Evolutionary conservation across 148 eudicot genomes (phyloP), one percentile per base, ranked within the genome.

Genomic region (Spergularia bocconei): DNA sequence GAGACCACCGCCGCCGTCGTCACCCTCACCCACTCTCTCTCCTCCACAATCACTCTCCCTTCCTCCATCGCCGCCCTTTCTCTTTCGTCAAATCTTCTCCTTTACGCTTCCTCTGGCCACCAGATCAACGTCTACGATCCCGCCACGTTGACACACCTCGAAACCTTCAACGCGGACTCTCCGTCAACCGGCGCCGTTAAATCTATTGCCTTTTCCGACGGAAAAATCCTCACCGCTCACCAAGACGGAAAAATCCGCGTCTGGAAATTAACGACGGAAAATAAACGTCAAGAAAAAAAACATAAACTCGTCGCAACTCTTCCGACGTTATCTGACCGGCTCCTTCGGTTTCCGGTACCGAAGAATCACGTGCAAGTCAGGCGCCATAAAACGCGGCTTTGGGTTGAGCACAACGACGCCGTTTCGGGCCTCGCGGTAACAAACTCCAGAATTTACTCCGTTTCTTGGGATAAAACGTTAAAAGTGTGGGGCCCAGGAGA

Each of bases 361-460:
- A 75, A 75, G n/a, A 91, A 83, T 71, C 91, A 93, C 85, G 89
- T 91, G 39, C 75, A 70, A 36, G 86, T 93, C 25, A 77, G 97
- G 17, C 87, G 97, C 0, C 97, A 93, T 54, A 85, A 75, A 57
- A 88, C 75, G 44, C 80, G 85, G 3, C 86, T 91, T 0, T 93
- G 97, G 97, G 81, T 91, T 10, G 82, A 89, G 44, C 98, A 93
- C 71, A 60, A 93, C 81, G 98, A 93, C 84, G 91, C 97, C 69
- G 95, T 93, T 16, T 90, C 98, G 0, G 82, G 90, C 2, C 78
- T 93, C 0, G 81, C 87, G 0, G 79, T 76, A 0, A 20, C 48
- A 0, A 69, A 53, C 41, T 67, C 61, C 4, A 68, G 72, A 0
- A 25, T 92, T 6, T 88, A 79, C 70, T 92, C 97, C 19, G 90